Evolutionary conservation across 2,329 filamentous ascomycete genomes (phyloP).

Genomic region (Colletotrichum sp.): DNA sequence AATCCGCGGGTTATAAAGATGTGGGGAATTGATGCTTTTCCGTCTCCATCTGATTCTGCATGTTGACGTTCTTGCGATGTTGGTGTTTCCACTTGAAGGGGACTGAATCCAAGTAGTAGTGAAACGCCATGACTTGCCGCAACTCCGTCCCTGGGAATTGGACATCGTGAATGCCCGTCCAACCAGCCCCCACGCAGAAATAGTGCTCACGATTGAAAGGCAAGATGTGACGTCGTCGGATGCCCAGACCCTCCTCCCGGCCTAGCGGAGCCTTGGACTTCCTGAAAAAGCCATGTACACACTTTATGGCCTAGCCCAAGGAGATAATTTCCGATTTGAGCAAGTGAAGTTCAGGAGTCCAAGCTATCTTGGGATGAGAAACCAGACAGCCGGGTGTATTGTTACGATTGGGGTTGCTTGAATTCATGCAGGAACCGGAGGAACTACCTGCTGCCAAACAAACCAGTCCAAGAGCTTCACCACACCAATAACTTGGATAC

Average conservation of each 20-base stretch:
- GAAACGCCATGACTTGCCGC: neutral
- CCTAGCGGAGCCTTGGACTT: neutral
- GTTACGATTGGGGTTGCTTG: neutral
- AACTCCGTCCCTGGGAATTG: neutral
- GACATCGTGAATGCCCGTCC: neutral
- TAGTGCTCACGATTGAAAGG: neutral
- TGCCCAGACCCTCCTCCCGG: neutral
- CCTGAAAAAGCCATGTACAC: neutral
- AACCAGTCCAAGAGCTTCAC: neutral
- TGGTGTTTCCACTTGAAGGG: neutral
- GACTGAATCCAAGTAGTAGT: conserved; percentile 7
- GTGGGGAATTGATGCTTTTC: neutral
- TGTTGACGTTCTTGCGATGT: conserved; percentile 17
- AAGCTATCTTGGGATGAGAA: neutral
- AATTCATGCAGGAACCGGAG: neutral
- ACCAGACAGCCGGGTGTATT: neutral
- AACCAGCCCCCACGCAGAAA: neutral
- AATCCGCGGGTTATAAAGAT: neutral
- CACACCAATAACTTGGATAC: neutral
- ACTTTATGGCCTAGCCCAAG: neutral
- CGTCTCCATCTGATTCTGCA: neutral
- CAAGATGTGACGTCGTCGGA: neutral
- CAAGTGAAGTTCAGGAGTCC: neutral
- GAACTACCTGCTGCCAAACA: neutral
- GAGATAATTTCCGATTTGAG: neutral